Evolutionary conservation across 129 eudicot genomes (phyloP).

Genomic region (Heracleum sosnowskyi): DNA sequence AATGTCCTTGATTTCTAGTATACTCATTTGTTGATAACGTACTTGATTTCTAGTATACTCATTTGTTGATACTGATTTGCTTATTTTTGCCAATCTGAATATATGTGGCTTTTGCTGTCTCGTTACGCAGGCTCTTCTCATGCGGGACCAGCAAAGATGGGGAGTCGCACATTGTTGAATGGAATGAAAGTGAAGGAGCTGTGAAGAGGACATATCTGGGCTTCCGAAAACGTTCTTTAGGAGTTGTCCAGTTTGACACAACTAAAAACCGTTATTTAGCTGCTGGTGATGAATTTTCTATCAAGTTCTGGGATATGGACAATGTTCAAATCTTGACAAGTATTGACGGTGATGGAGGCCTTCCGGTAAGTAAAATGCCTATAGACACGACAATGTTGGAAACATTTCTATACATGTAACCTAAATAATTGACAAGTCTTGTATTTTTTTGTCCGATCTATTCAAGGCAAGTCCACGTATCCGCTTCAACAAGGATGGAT

Average conservation of each 20-base stretch:
- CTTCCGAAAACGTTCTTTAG: constrained; percentile 57
- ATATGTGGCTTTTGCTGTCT: not conserved
- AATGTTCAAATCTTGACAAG: constrained; percentile 57
- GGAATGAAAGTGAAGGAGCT: constrained; percentile 91
- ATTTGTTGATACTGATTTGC: not conserved
- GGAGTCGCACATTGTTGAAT: constrained; percentile 72
- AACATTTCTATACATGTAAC: constrained; percentile 1
- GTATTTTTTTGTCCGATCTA: not conserved
- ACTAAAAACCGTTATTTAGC: constrained; percentile 69
- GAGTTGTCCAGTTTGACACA: constrained; percentile 82
- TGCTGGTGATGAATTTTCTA: constrained; percentile 70
- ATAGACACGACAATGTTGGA: not conserved
- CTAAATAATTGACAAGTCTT: not conserved
- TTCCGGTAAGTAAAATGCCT: constrained; percentile 45
- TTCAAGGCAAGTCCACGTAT: constrained; percentile 69
- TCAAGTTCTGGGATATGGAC: constrained; percentile 90
- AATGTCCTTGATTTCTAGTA: not conserved
- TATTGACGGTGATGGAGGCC: constrained; percentile 74
- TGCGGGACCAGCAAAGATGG: constrained; percentile 87
- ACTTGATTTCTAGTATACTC: not conserved
- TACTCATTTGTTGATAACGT: not conserved
- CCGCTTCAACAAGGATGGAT: constrained; percentile 74
- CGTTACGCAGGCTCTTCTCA: constrained; percentile 58
- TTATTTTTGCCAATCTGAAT: not conserved
- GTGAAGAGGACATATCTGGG: constrained; percentile 75